Base-by-base conservation (phyloP, 1,139 yeast species). In the Entelexis sorbosivorans region DNA sequence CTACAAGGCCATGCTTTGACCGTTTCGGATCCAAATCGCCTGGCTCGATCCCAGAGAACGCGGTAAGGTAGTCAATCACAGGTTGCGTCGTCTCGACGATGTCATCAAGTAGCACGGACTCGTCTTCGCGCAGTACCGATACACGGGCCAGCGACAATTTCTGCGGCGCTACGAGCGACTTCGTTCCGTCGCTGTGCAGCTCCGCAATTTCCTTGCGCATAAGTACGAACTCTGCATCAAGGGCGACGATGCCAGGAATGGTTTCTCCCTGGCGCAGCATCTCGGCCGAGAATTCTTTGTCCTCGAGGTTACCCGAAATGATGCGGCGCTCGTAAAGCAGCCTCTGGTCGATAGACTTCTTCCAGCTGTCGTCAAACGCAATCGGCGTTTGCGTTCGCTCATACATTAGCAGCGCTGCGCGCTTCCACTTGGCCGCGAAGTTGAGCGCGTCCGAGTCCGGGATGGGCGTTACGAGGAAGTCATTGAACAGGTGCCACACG, bases 221-320 rank as follows among this genome's bases (percentile, higher is more conserved):
- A 44, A 82, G 77, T 7, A 93, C 97, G 71, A 93, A 93, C 66
- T 93, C 99, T 0, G 99, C 97, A 71, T 93, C 99, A 52, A 93
- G 82, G 0, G 98, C 98, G 17, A 89, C 81, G 39, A 88, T 66
- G 0, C 86, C 73, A 0, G 2, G 96, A 94, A 0, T 87, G 85
- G 60, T 91, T 44, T 74, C 73, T 20, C 68, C 66, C 0, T 88
- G 78, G 51, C 87, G 69, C 17, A 84, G 70, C 59, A 77, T 74
- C 64, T 83, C 86, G 57, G 85, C 88, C 50, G 75, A 73, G 17
- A 13, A 8, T 49, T 71, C 71, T 56, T 76, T 73, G 1, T 73
- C 75, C 8, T 79, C 78, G 56, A 91, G 71, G 14, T 78, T 76
- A 1, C 82, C 81, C n/a, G 77, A 76, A 0, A 88, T 82, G 66